Conservation (phyloP, 1,284 basidiomycete species). For the Somion occarium region DNA sequence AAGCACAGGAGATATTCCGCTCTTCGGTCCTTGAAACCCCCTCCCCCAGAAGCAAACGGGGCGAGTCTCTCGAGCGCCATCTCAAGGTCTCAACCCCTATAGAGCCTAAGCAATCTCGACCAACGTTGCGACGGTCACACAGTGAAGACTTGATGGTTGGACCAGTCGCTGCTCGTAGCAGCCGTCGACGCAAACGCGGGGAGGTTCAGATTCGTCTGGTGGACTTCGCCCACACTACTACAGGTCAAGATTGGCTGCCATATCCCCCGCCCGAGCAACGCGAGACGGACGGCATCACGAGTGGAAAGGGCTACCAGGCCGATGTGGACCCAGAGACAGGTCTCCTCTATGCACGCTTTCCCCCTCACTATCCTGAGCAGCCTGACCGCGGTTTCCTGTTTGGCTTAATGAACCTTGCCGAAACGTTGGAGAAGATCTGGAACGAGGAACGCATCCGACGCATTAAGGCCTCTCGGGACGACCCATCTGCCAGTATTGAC, state of each 20-base stretch:
- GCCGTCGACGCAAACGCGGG: slow-evolving; percentile 69
- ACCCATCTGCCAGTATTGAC: slow-evolving; percentile 37
- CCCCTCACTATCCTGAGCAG: slow-evolving; percentile 83
- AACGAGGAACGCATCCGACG: slow-evolving; percentile 72
- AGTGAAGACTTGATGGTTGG: slow-evolving; percentile 72
- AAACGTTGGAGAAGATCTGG: slow-evolving; percentile 78
- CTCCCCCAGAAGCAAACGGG: slow-evolving; percentile 67
- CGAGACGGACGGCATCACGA: slow-evolving; percentile 41
- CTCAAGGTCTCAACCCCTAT: slow-evolving; percentile 13
- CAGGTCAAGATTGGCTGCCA: slow-evolving; percentile 86
- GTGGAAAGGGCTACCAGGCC: slow-evolving; percentile 77
- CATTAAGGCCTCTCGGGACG: slow-evolving; percentile 60
- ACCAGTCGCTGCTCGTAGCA: slow-evolving; percentile 55
- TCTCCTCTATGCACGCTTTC: slow-evolving; percentile 82
- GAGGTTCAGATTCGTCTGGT: slow-evolving; percentile 96
- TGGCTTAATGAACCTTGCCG: slow-evolving; percentile 80
- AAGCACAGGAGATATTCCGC: slow-evolving; percentile 75
- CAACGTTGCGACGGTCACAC: slow-evolving; percentile 61
- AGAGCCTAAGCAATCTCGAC: slow-evolving; percentile 14
- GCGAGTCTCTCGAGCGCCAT: slow-evolving; percentile 68
- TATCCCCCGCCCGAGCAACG: slow-evolving; percentile 41
- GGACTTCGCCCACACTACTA: slow-evolving; percentile 98
- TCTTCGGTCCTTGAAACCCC: slow-evolving; percentile 59
- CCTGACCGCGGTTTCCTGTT: slow-evolving; percentile 95
- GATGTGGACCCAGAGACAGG: slow-evolving; percentile 78